Evolutionary conservation across 306 rosid genomes (phyloP), one percentile per base, ranked within the genome.

Genomic region (Begonia loranthoides): DNA sequence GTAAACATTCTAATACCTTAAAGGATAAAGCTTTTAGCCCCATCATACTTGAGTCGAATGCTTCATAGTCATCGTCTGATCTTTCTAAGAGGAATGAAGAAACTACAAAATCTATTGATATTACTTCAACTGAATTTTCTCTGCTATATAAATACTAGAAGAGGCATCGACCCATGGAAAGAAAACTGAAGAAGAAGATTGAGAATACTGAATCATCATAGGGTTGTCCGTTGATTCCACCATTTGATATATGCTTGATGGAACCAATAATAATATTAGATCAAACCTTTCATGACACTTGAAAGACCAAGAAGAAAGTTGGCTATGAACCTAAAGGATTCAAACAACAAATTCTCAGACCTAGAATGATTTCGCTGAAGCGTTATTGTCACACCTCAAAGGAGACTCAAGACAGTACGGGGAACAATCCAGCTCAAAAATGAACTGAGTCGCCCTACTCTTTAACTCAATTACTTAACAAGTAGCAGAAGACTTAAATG

Each of bases 351-450:
- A 17, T 67, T 45, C 55, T 85, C 77, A 60, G 73, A 61, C 80
- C 79, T 1, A 82, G 92, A 41, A 81, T 79, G 95, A 73, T 76
- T 60, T 77, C 81, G 11, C 50, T 81, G 53, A 85, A 81, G 52
- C n/a, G n/a, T n/a, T n/a, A n/a, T n/a, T n/a, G n/a, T n/a, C n/a
- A n/a, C n/a, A n/a, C n/a, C n/a, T n/a, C n/a, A n/a, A n/a, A n/a
- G n/a, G n/a, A n/a, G n/a, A n/a, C n/a, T n/a, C n/a, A n/a, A n/a
- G n/a, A n/a, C n/a, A n/a, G n/a, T n/a, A n/a, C n/a, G n/a, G n/a
- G n/a, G n/a, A n/a, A n/a, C n/a, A n/a, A n/a, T n/a, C n/a, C n/a
- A n/a, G n/a, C n/a, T n/a, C n/a, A n/a, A n/a, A n/a, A n/a, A n/a
- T n/a, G n/a, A n/a, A n/a, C n/a, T n/a, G n/a, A n/a, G n/a, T n/a